Conservation (phyloP, 1,284 basidiomycete genomes). For the Trichosporon coremiiforme region DNA sequence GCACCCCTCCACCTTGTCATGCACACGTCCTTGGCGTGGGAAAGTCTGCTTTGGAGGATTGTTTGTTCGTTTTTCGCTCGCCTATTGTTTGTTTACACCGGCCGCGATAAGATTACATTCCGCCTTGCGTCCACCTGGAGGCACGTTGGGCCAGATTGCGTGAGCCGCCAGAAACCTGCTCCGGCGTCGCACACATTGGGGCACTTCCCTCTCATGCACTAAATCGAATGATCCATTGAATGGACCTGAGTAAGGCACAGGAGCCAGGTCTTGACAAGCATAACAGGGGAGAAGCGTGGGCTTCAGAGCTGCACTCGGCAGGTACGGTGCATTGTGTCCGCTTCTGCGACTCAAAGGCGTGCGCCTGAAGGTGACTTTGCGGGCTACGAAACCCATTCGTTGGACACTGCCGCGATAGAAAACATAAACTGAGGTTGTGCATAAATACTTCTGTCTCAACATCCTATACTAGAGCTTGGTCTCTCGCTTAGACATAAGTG, state of each 20-base stretch:
- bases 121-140: neutral
- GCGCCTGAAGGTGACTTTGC: too few species aligned
- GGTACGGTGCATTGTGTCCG: too few species aligned
- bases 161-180: neutral
- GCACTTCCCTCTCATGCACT: neutral
- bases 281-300: neutral
- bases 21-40: neutral
- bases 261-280: neutral
- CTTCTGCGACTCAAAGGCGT: too few species aligned
- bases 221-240: neutral
- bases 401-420: neutral
- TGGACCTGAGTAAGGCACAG: neutral
- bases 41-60: neutral
- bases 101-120: neutral
- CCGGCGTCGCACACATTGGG: neutral
- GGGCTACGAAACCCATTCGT: too few species aligned
- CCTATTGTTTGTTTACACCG: too few species aligned
- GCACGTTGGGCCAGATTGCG: neutral
- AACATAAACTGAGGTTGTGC: neutral
- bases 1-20: neutral
- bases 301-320: too few species aligned
- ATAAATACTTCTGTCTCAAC: neutral
- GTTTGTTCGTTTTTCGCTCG: too few species aligned
- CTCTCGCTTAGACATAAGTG: conserved; percentile 28
- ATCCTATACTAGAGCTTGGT: conserved; percentile 2